A percentile compares a stretch with the other conserved stretches of the same genome.
Conservation (phyloP, 768 basidiomycete genomes). For the Lentinula aciculospora region DNA sequence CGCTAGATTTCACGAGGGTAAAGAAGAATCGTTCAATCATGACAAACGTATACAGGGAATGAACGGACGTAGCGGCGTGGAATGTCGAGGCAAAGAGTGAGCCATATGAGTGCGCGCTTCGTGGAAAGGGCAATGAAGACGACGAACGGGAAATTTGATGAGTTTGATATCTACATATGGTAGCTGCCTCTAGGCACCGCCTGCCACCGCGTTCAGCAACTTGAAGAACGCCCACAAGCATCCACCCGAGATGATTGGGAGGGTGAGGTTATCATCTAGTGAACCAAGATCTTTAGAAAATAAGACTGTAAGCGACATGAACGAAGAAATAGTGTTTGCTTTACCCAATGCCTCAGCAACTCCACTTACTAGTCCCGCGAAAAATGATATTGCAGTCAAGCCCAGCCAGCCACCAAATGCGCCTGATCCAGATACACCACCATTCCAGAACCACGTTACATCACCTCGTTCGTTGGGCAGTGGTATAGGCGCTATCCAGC, state of each 20-base stretch:
- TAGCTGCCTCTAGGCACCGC: no score
- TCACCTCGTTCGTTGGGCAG: slow-evolving; percentile 14
- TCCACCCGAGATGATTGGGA: slow-evolving; percentile 84
- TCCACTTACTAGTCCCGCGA: slow-evolving; percentile 76
- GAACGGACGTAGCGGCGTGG: no score
- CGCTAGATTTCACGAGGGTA: no score
- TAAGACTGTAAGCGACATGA: no score
- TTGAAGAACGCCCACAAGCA: slow-evolving; percentile 40
- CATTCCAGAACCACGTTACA: slow-evolving; percentile 53
- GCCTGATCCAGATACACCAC: slow-evolving; percentile 27
- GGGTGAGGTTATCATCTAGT: slow-evolving; percentile 84
- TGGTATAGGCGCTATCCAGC: slow-evolving; percentile 46
- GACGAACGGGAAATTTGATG: no score
- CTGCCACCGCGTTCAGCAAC: slow-evolving; percentile 25
- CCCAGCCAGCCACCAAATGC: slow-evolving; percentile 39
- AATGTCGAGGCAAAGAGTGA: no score
- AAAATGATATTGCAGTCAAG: slow-evolving; percentile 47
- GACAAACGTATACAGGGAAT: no score
- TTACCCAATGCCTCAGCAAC: slow-evolving; percentile 86
- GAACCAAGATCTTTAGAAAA: slow-evolving; percentile 63
- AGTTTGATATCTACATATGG: no score
- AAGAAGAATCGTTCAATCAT: no score
- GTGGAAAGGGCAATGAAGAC: no score
- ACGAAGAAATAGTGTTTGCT: slow-evolving; percentile 20
- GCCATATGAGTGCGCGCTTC: no score